These are phyloP conservation scores for Pythium insidiosum DNA, from an alignment of 352 stramenopile genomes.

Conservation along the genomic window DNA sequence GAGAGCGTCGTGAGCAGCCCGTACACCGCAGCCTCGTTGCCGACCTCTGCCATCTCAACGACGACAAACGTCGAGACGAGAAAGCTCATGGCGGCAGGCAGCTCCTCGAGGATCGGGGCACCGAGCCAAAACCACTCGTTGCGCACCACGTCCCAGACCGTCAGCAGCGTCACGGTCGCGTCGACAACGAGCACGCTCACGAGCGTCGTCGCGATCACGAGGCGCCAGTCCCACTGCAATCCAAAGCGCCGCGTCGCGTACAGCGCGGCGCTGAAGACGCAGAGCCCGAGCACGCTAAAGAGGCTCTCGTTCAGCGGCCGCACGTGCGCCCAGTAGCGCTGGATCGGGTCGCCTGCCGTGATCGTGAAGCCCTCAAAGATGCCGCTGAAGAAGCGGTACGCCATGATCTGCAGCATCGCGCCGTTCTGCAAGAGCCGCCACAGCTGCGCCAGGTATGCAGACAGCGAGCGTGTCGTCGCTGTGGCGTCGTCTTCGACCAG, in stretches of 20 bases:
- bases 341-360: constrained; percentile 20
- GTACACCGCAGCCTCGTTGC: constrained; percentile 30
- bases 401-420: constrained; percentile 32
- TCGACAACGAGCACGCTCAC: constrained; percentile 22
- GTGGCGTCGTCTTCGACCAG: neutral
- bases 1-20: constrained; percentile 28
- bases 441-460: constrained; percentile 12
- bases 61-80: constrained; percentile 30
- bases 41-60: constrained; percentile 31
- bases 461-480: neutral
- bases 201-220: constrained; percentile 15
- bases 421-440: constrained; percentile 23
- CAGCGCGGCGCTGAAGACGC: constrained; percentile 18
- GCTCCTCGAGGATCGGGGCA: constrained; percentile 23
- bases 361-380: constrained; percentile 26
- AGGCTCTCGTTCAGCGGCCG: constrained; percentile 29
- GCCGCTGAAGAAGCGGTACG: constrained; percentile 32
- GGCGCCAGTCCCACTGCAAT: constrained; percentile 33
- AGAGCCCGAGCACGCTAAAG: constrained; percentile 18
- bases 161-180: constrained; percentile 15
- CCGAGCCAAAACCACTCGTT: constrained; percentile 34
- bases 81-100: constrained; percentile 25
- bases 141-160: constrained; percentile 30
- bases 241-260: constrained; percentile 20
- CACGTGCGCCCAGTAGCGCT: constrained; percentile 26